Conservation (phyloP, 1,139 yeast genomes). For the Pichia sp. region DNA sequence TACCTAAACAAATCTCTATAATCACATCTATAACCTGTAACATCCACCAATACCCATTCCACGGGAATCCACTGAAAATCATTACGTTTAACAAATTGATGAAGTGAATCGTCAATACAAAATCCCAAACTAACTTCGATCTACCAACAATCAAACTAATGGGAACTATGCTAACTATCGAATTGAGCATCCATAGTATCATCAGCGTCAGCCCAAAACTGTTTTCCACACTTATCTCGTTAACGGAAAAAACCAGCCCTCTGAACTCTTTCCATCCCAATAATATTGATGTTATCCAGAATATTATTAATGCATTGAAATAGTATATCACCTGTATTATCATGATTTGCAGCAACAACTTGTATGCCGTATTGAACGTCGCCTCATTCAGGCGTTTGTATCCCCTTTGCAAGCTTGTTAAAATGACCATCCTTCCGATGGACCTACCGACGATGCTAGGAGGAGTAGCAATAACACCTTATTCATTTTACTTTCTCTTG, state of each 20-base stretch:
- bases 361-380: conserved; percentile 29
- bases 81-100: conserved; percentile 68
- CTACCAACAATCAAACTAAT: conserved; percentile 86
- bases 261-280: conserved; percentile 58
- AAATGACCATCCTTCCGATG: too few species aligned
- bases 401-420: neutral
- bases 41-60: conserved; percentile 75
- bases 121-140: conserved; percentile 92
- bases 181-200: conserved; percentile 71
- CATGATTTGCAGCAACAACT: conserved; percentile 47
- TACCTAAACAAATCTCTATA: conserved; percentile 69
- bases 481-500: too few species aligned
- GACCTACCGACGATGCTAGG: too few species aligned
- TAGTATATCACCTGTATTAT: conserved; percentile 63
- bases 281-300: conserved; percentile 49
- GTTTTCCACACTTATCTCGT: conserved; percentile 63
- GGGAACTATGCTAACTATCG: conserved; percentile 70
- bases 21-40: conserved; percentile 63
- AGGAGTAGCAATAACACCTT: too few species aligned
- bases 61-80: conserved; percentile 61
- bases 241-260: conserved; percentile 81
- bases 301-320: conserved; percentile 50
- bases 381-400: neutral
- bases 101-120: conserved; percentile 82
- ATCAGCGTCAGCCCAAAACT: conserved; percentile 73